Conservation (phyloP, 2,329 filamentous ascomycete species). For the Calycina marina region DNA sequence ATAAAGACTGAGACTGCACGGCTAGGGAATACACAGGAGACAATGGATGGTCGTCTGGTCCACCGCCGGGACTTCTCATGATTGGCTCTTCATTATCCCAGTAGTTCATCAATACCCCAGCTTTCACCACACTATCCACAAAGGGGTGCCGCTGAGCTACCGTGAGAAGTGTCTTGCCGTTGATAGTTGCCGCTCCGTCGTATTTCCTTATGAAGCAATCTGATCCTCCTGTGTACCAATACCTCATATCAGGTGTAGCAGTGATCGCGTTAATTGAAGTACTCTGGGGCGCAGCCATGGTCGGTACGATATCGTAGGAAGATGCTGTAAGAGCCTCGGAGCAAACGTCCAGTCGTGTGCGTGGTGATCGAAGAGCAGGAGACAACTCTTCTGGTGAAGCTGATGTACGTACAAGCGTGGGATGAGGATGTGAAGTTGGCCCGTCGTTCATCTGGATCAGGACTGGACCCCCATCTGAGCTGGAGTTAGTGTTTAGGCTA, state of each 20-base stretch:
- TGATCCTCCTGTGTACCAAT: constrained; percentile 84
- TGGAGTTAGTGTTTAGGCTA: constrained; percentile 16
- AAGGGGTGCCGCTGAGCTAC: constrained; percentile 94
- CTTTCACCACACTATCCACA: constrained; percentile 93
- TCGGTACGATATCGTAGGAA: constrained; percentile 90
- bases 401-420: constrained; percentile 17
- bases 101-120: constrained; percentile 85
- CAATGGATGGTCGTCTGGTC: constrained; percentile 45
- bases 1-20: constrained; percentile 76
- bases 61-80: constrained; percentile 10
- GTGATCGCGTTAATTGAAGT: constrained; percentile 91
- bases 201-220: constrained; percentile 97
- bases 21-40: constrained; percentile 92
- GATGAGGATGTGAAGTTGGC: constrained; percentile 19
- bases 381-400: constrained; percentile 20
- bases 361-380: constrained; percentile 26
- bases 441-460: constrained; percentile 17
- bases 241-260: constrained; percentile 84
- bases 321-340: constrained; percentile 65
- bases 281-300: constrained; percentile 88
- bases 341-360: constrained; percentile 47
- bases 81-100: constrained; percentile 90
- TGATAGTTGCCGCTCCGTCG: constrained; percentile 88
- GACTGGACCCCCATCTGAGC: constrained; percentile 16
- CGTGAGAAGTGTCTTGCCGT: constrained; percentile 83